Evolutionary conservation across 352 stramenopile species (phyloP).

Genomic region (Globisporangium viniferum): DNA sequence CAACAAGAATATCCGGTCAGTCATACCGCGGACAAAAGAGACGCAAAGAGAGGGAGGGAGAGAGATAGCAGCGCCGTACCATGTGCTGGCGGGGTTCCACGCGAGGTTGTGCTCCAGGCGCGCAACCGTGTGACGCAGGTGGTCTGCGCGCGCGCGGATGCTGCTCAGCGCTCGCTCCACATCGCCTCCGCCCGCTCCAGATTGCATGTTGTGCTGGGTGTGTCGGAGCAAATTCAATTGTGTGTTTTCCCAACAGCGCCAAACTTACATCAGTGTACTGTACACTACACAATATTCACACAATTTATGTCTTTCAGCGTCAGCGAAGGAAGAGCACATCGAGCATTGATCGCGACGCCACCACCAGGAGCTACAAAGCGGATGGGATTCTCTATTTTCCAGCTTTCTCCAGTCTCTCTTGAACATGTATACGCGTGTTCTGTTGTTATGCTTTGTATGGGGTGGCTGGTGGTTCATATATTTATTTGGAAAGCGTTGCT

Average conservation of each 20-base stretch:
- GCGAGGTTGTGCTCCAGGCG: slow-evolving; percentile 76
- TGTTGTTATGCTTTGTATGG: background rate
- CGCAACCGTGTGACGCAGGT: slow-evolving; percentile 73
- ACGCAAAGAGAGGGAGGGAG: background rate
- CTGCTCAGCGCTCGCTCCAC: slow-evolving; percentile 76
- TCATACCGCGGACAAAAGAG: background rate
- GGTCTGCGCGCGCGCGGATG: slow-evolving; percentile 76
- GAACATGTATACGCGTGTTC: too few relatives aligned
- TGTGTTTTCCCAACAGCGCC: background rate
- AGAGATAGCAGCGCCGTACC: slow-evolving; percentile 28
- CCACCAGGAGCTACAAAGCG: background rate
- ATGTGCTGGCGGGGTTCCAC: slow-evolving; percentile 79
- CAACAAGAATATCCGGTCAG: background rate
- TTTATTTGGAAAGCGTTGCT: background rate
- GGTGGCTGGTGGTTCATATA: background rate
- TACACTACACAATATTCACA: background rate
- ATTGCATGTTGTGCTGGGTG: slow-evolving; percentile 30
- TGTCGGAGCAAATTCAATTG: background rate
- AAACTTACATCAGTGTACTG: background rate
- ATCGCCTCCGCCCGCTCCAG: slow-evolving; percentile 40
- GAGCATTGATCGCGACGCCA: background rate
- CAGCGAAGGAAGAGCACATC: too few relatives aligned
- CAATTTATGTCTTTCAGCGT: background rate
- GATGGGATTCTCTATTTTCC: background rate
- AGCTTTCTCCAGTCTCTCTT: background rate